A percentile compares a stretch with the other conserved stretches of the same genome.
Conservation (phyloP, 1,284 basidiomycete species). For the Pseudozyma tsukubaensis region DNA sequence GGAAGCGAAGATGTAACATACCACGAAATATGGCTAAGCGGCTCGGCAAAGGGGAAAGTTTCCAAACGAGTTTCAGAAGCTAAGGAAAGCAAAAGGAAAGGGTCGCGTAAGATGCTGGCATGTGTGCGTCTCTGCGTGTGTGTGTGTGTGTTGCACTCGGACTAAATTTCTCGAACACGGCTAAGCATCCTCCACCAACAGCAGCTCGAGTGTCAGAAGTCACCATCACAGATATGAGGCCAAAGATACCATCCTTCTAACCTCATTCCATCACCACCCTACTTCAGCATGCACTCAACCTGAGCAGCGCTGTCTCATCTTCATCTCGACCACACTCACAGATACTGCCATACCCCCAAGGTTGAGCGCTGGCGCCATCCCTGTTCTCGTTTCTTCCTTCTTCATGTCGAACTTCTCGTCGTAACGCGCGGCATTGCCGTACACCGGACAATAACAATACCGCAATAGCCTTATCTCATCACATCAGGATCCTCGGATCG, state of each 20-base stretch:
- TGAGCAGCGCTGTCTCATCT: no score
- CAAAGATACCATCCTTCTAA: background rate
- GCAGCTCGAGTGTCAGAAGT: background rate
- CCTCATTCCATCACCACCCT: background rate
- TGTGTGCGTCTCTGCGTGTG: background rate
- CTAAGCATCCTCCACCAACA: slow-evolving; percentile 10
- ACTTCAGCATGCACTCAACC: no score
- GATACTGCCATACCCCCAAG: background rate
- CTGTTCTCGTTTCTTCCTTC: background rate
- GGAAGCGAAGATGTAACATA: background rate
- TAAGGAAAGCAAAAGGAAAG: slow-evolving; percentile 2
- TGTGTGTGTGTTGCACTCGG: slow-evolving; percentile 12
- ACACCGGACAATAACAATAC: background rate
- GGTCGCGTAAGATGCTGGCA: slow-evolving; percentile 21
- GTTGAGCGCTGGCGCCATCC: slow-evolving; percentile 37
- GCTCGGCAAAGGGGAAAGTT: background rate
- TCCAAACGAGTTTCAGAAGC: slow-evolving; percentile 1
- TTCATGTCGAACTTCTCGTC: slow-evolving; percentile 24
- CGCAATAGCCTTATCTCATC: background rate
- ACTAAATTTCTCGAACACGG: background rate
- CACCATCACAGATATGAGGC: background rate
- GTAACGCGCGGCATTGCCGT: slow-evolving; percentile 7
- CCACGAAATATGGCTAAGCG: background rate
- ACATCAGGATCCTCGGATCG: background rate
- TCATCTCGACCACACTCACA: background rate